These are phyloP conservation scores for Telopea speciosissima DNA, from an alignment of 177 flowering plant genomes.

Conservation along the genomic window DNA sequence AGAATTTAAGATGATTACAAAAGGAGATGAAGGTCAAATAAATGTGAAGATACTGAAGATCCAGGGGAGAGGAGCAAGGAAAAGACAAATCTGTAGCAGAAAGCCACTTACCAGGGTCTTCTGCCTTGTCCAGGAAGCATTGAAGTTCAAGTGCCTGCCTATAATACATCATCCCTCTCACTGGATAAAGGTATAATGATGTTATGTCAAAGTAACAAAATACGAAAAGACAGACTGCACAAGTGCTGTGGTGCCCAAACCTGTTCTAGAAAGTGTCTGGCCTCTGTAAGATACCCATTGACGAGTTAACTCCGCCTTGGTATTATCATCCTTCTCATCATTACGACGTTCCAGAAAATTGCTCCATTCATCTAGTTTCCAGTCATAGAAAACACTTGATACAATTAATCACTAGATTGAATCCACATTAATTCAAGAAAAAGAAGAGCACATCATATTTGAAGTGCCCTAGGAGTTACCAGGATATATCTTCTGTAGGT, in stretches of 20 bases:
- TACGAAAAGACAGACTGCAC: not conserved
- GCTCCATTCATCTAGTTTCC: slow-evolving; percentile 74
- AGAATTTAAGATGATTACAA: too few relatives aligned
- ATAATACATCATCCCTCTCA: slow-evolving; percentile 99
- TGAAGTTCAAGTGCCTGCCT: slow-evolving; percentile 80
- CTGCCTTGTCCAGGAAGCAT: slow-evolving; percentile 66
- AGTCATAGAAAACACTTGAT: not conserved
- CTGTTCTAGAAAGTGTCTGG: slow-evolving; percentile 91
- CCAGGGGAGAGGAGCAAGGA: too few relatives aligned
- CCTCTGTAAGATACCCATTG: slow-evolving; percentile 94
- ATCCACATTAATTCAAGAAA: slow-evolving; percentile 2
- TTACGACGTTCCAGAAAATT: slow-evolving; percentile 54
- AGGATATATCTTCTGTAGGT: slow-evolving; percentile 85
- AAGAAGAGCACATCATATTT: slow-evolving; percentile 1
- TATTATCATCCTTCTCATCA: slow-evolving; percentile 21
- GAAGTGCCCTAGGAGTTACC: slow-evolving; percentile 35
- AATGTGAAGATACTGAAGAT: too few relatives aligned
- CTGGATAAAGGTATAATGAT: slow-evolving; percentile 28
- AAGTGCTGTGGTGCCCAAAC: slow-evolving; percentile 23
- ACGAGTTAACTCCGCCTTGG: slow-evolving; percentile 37
- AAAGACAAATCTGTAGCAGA: not conserved
- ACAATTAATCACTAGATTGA: not conserved
- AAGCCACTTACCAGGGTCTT: slow-evolving; percentile 48
- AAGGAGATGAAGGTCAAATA: too few relatives aligned
- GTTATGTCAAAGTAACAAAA: not conserved